Evolutionary conservation across 257 asterid species (phyloP).

Genomic region (Fraxinus anomala): DNA sequence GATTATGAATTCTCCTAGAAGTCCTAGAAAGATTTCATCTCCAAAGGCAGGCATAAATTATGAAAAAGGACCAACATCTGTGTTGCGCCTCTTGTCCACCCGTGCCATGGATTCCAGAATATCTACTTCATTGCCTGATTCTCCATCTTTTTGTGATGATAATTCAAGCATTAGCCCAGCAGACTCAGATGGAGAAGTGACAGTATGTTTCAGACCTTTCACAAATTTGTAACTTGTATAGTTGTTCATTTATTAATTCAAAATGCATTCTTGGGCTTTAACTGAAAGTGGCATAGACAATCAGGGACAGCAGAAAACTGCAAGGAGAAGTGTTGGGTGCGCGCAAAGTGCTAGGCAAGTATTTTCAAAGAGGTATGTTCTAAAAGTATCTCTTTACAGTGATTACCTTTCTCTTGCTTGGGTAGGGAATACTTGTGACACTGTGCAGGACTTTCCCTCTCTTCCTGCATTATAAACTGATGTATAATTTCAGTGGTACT

Average conservation of each 20-base stretch:
- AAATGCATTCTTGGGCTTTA: slow-evolving; percentile 16
- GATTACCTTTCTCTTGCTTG: neutral
- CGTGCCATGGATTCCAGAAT: slow-evolving; percentile 44
- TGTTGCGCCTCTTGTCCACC: slow-evolving; percentile 60
- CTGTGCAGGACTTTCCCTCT: neutral
- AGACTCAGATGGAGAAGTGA: slow-evolving; percentile 52
- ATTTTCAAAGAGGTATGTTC: slow-evolving; percentile 57
- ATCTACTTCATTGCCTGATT: slow-evolving; percentile 35
- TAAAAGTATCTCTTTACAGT: neutral
- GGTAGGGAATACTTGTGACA: neutral
- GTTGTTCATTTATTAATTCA: neutral
- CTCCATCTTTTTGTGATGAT: slow-evolving; percentile 42
- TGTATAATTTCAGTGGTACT: neutral
- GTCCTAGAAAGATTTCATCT: slow-evolving; percentile 45
- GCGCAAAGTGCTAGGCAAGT: slow-evolving; percentile 39
- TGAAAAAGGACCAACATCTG: slow-evolving; percentile 42
- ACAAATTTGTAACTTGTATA: slow-evolving; percentile 9
- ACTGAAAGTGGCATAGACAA: slow-evolving; percentile 36
- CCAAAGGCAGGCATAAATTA: slow-evolving; percentile 38
- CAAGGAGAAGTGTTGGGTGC: slow-evolving; percentile 34
- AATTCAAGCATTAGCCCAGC: slow-evolving; percentile 49
- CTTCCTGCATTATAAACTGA: neutral
- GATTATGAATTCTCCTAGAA: slow-evolving; percentile 49
- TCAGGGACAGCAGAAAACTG: slow-evolving; percentile 54
- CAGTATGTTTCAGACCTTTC: slow-evolving; percentile 48